These are phyloP conservation scores for Achaetomiella virescens DNA, from an alignment of 495 filamentous ascomycete species.

Conservation along the genomic window DNA sequence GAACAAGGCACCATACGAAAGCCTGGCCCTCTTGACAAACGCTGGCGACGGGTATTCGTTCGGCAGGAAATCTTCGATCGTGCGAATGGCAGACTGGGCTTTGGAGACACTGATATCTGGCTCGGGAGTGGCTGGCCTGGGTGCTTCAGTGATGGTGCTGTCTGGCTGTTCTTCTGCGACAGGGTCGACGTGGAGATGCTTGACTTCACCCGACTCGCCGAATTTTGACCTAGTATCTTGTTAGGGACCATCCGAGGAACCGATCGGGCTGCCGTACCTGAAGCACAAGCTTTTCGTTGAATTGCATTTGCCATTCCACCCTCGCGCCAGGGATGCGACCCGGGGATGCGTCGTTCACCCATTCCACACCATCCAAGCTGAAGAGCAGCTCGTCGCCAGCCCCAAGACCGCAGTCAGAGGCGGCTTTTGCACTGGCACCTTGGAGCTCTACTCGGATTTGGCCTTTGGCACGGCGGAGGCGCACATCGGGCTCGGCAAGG, in stretches of 20 bases:
- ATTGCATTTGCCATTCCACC: conserved; percentile 68
- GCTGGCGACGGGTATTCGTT: conserved; percentile 67
- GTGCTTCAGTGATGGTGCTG: conserved; percentile 1
- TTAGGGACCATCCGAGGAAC: conserved; percentile 1
- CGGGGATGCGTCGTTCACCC: conserved; percentile 44
- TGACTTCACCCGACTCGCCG: conserved; percentile 30
- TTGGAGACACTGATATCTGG: conserved; percentile 1
- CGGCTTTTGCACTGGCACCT: conserved; percentile 63
- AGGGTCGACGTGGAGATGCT: conserved; percentile 45
- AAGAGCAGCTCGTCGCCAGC: conserved; percentile 72
- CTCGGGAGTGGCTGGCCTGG: conserved; percentile 1
- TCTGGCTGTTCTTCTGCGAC: conserved; percentile 16
- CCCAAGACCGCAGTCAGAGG: conserved; percentile 58
- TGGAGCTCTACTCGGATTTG: conserved; percentile 77
- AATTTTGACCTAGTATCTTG: conserved; percentile 24
- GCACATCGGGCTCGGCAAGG: conserved; percentile 80
- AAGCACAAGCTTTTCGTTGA: conserved; percentile 51
- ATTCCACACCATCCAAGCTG: conserved; percentile 59
- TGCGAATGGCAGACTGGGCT: conserved; percentile 14
- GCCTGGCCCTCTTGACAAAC: conserved; percentile 59
- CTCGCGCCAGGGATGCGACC: conserved; percentile 58
- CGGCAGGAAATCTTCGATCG: conserved; percentile 13
- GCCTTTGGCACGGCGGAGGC: conserved; percentile 68
- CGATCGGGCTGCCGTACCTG: conserved; percentile 42
- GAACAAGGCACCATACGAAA: conserved; percentile 54